Percentiles rank a stretch among this genome's conserved stretches.
phyloP scores from a whole-genome alignment of 179 eudicot genomes.

The Monotropa hypopitys region DNA sequence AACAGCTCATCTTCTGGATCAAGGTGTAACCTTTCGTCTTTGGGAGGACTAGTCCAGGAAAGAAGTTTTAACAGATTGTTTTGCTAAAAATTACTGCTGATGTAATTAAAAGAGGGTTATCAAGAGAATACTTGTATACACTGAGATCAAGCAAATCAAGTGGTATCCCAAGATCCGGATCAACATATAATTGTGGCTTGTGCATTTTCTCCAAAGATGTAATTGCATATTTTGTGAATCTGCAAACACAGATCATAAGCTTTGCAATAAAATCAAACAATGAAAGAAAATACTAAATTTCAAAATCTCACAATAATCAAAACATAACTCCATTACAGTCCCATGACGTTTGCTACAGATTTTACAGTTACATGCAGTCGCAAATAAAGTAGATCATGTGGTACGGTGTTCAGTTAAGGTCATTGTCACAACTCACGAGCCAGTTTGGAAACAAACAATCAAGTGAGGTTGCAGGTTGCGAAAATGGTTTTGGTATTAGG shows the following conservation, averaged over 20 bases:
- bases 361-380: neutral
- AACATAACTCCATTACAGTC: neutral
- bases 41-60: constrained; percentile 50
- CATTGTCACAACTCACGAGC: neutral
- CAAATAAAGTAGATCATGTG: neutral
- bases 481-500: neutral
- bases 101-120: constrained; percentile 7
- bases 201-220: constrained; percentile 88
- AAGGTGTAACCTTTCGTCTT: constrained; percentile 44
- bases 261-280: neutral
- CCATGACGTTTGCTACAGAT: neutral
- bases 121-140: constrained; percentile 61
- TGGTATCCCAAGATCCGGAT: constrained; percentile 93
- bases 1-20: constrained; percentile 85
- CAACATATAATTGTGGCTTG: constrained; percentile 79
- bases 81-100: neutral
- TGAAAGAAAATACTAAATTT: neutral
- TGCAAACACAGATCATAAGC: constrained; percentile 26
- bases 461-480: neutral
- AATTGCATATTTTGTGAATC: constrained; percentile 61
- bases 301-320: neutral
- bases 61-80: neutral
- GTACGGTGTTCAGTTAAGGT: neutral
- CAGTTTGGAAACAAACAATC: neutral
- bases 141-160: constrained; percentile 97